phyloP scores from a whole-genome alignment of 2,329 filamentous ascomycete genomes.

The Pochonia chlamydosporia region DNA sequence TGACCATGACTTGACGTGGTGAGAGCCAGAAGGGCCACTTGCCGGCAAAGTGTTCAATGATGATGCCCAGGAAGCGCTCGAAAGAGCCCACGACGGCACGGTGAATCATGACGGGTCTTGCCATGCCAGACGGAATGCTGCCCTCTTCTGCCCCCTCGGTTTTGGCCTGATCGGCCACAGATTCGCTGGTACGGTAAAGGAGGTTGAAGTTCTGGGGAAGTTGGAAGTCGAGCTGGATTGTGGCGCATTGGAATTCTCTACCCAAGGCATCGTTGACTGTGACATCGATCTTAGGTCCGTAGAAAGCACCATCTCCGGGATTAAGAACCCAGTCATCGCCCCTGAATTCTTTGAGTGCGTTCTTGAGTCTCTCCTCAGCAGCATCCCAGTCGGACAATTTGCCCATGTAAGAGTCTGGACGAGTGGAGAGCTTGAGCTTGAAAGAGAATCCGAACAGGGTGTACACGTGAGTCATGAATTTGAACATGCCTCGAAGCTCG shows the following conservation, averaged over 20 bases:
- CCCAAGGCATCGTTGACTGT: background rate
- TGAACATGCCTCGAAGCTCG: background rate
- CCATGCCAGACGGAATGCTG: background rate
- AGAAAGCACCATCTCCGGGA: background rate
- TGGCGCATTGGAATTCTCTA: background rate
- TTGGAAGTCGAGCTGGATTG: background rate
- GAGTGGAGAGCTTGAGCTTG: background rate
- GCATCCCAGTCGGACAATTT: background rate
- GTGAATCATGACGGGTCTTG: background rate
- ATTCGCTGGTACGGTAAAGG: background rate
- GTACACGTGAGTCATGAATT: background rate
- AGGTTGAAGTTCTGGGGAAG: background rate
- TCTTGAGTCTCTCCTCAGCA: background rate
- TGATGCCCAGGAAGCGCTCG: background rate
- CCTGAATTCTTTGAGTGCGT: background rate
- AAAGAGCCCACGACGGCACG: background rate
- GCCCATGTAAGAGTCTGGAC: background rate
- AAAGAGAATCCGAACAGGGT: background rate
- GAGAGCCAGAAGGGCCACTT: slow-evolving; percentile 1
- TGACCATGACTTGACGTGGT: slow-evolving; percentile 1
- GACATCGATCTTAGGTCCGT: background rate
- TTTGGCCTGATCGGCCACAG: background rate
- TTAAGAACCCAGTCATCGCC: background rate
- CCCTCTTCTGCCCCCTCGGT: background rate
- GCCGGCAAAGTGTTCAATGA: background rate